Percentiles rank a stretch among this genome's conserved stretches.
Evolutionary conservation across 1,284 basidiomycete species (phyloP).

Genomic region (Fomitopsis palustris): DNA sequence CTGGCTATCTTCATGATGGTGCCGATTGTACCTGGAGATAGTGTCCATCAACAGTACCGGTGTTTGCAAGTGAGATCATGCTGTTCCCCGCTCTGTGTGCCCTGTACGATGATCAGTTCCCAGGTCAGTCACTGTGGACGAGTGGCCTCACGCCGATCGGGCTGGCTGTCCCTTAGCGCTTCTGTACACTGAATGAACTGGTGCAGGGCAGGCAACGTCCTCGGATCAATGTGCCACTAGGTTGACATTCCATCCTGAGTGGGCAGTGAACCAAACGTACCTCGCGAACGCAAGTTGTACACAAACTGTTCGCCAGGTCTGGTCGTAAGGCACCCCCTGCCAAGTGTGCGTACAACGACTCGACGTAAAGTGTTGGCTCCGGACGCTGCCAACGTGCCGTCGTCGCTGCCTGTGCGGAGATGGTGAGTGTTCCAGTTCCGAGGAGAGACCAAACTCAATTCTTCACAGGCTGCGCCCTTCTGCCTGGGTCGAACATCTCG

Average conservation of each 20-base stretch:
- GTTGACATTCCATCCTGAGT: not conserved
- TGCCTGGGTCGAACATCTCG: not conserved
- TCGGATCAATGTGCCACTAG: not conserved
- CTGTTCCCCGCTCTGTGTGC: no score
- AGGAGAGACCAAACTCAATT: not conserved
- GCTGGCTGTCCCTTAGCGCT: not conserved
- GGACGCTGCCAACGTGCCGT: not conserved
- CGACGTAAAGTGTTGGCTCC: not conserved
- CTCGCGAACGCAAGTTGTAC: not conserved
- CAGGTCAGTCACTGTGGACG: not conserved
- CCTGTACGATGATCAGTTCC: no score
- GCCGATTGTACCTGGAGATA: no score
- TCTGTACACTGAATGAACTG: not conserved
- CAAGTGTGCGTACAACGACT: not conserved
- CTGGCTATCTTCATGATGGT: no score
- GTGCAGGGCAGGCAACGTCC: not conserved
- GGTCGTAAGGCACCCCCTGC: not conserved
- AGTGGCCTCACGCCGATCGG: not conserved
- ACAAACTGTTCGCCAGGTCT: not conserved
- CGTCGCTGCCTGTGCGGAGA: not conserved
- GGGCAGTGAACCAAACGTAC: not conserved
- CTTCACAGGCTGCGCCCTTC: no score
- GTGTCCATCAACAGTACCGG: no score
- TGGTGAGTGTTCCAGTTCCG: not conserved
- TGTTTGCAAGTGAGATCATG: no score